Conservation (phyloP, 441 rosid genomes). For the Populus hybrid region DNA sequence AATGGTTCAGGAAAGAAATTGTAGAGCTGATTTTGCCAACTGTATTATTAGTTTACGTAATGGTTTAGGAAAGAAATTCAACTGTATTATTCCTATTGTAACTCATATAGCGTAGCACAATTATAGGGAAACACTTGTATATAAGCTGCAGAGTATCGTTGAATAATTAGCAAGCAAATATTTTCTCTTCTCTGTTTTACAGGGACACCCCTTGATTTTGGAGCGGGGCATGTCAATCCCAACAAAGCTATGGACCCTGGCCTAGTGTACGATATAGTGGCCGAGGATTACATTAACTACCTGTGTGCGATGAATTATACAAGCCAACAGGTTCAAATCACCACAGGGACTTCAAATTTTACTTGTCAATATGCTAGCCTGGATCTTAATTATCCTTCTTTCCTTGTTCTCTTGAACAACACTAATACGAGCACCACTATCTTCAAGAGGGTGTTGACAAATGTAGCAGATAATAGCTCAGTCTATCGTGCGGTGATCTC, state of each 20-base stretch:
- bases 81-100: too few relatives aligned
- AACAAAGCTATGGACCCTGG: conserved; percentile 41
- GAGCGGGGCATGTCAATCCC: conserved; percentile 43
- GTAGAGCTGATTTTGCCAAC: too few relatives aligned
- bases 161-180: too few relatives aligned
- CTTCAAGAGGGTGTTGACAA: conserved; percentile 42
- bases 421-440: conserved; percentile 35
- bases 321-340: conserved; percentile 27
- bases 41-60: too few relatives aligned
- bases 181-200: too few relatives aligned
- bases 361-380: conserved; percentile 29
- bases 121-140: too few relatives aligned
- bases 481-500: conserved; percentile 26
- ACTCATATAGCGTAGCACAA: too few relatives aligned
- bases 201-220: conserved; percentile 49
- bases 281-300: conserved; percentile 34
- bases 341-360: conserved; percentile 29
- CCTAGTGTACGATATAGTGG: conserved; percentile 29
- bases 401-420: conserved; percentile 39
- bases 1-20: too few relatives aligned
- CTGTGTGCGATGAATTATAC: conserved; percentile 48
- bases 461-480: conserved; percentile 27
- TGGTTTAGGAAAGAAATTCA: too few relatives aligned
- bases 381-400: conserved; percentile 56
- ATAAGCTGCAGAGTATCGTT: too few relatives aligned